phyloP scores from a whole-genome alignment of 352 stramenopile species.

The Globisporangium sylvaticum region DNA sequence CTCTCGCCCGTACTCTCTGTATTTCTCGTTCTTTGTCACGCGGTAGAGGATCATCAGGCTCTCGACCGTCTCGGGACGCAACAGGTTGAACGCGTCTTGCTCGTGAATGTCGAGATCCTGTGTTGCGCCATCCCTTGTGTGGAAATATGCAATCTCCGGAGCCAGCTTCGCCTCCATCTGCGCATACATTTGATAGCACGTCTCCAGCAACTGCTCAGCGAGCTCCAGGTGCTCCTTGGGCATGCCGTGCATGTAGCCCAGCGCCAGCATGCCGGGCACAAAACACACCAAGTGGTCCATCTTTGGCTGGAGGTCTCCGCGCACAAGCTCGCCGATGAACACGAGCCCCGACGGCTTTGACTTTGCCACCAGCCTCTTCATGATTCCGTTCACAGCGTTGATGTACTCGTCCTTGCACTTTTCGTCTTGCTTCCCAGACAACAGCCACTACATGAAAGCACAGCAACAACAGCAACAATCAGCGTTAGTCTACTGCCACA shows the following conservation, averaged over 20 bases:
- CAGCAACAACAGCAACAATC: no score
- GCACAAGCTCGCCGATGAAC: constrained; percentile 68
- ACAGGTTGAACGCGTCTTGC: constrained; percentile 74
- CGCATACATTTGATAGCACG: constrained; percentile 88
- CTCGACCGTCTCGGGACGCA: constrained; percentile 91
- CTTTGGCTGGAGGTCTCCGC: constrained; percentile 48
- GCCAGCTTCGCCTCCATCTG: constrained; percentile 77
- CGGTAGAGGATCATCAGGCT: constrained; percentile 91
- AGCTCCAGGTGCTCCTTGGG: constrained; percentile 58
- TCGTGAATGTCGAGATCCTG: constrained; percentile 51
- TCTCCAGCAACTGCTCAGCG: constrained; percentile 74
- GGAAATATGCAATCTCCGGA: constrained; percentile 85
- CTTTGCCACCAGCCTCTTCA: constrained; percentile 43
- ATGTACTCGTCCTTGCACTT: constrained; percentile 70
- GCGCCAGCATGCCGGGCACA: constrained; percentile 80
- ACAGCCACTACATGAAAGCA: no score
- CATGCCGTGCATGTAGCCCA: constrained; percentile 77
- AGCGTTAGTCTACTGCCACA: no score
- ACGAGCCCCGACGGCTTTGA: constrained; percentile 56
- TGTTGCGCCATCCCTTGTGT: constrained; percentile 40
- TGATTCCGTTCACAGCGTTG: constrained; percentile 60
- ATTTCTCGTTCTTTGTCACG: constrained; percentile 86
- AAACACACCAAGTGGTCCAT: constrained; percentile 93
- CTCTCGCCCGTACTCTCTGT: constrained; percentile 74
- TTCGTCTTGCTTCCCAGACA: constrained; percentile 67